phyloP scores from a whole-genome alignment of 768 basidiomycete species.

The Amanita brunnescens region DNA sequence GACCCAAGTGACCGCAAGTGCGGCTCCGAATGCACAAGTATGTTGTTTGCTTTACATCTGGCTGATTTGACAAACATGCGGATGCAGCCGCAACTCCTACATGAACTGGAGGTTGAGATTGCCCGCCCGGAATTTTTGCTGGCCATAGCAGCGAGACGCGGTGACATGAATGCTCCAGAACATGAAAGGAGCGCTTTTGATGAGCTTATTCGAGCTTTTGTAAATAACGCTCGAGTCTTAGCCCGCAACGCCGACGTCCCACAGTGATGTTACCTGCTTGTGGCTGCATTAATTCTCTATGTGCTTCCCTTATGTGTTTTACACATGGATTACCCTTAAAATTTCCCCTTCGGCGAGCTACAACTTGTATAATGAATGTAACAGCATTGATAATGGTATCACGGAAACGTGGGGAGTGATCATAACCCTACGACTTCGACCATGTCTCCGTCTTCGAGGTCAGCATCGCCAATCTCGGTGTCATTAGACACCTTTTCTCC shows the following conservation, averaged over 20 bases:
- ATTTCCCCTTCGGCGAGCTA: too few species aligned
- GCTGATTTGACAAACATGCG: slow-evolving; percentile 3
- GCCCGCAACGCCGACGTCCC: slow-evolving; percentile 54
- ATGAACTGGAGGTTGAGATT: slow-evolving; percentile 90
- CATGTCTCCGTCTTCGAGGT: slow-evolving; percentile 73
- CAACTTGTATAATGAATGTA: slow-evolving; percentile 3
- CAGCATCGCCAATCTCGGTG: slow-evolving; percentile 53
- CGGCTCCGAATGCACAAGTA: slow-evolving; percentile 41
- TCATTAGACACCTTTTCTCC: slow-evolving; percentile 61
- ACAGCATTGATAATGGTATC: background rate
- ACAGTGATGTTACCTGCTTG: background rate
- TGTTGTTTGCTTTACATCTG: slow-evolving; percentile 16
- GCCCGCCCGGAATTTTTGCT: slow-evolving; percentile 64
- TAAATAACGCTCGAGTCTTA: slow-evolving; percentile 89
- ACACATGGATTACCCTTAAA: background rate
- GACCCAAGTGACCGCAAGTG: slow-evolving; percentile 73
- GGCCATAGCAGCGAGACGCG: slow-evolving; percentile 59
- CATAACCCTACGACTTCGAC: slow-evolving; percentile 64
- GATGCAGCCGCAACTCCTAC: slow-evolving; percentile 48
- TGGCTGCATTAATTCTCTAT: background rate
- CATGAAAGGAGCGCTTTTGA: slow-evolving; percentile 73
- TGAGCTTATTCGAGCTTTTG: slow-evolving; percentile 84
- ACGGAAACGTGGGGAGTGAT: slow-evolving; percentile 6
- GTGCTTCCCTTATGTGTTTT: background rate
- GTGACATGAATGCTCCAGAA: slow-evolving; percentile 49